phyloP scores from a whole-genome alignment of 2,329 filamentous ascomycete species.

The Pseudopyricularia javanii region DNA sequence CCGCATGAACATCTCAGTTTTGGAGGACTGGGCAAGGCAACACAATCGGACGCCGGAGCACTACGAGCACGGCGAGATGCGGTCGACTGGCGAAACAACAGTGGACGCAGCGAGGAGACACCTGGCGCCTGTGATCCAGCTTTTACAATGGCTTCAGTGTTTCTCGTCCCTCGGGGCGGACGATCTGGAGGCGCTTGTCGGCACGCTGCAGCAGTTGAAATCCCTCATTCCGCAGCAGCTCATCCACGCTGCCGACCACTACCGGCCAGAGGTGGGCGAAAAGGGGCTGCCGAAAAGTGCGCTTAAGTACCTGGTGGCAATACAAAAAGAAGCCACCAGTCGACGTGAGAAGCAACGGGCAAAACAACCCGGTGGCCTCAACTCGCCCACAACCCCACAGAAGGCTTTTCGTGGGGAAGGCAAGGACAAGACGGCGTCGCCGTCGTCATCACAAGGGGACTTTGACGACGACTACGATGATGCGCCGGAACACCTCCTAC shows the following conservation, averaged over 20 bases:
- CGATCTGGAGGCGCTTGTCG: constrained; percentile 77
- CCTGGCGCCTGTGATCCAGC: constrained; percentile 79
- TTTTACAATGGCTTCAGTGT: constrained; percentile 95
- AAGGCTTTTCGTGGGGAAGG: constrained; percentile 19
- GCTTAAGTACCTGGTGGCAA: constrained; percentile 69
- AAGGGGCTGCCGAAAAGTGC: constrained; percentile 82
- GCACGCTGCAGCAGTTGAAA: constrained; percentile 80
- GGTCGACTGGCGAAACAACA: constrained; percentile 73
- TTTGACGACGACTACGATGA: constrained; percentile 53
- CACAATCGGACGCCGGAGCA: constrained; percentile 95
- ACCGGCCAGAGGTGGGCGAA: constrained; percentile 89
- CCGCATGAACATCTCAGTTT: constrained; percentile 89
- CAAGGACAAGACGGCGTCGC: constrained; percentile 6
- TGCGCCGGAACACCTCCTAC: constrained; percentile 60
- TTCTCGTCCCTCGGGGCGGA: constrained; percentile 83
- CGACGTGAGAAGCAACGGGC: constrained; percentile 40
- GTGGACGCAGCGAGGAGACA: constrained; percentile 75
- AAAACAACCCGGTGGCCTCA: constrained; percentile 19
- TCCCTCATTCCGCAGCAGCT: constrained; percentile 77
- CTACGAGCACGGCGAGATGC: constrained; percentile 84
- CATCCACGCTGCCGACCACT: constrained; percentile 83
- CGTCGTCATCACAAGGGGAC: not conserved
- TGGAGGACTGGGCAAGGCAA: constrained; percentile 89
- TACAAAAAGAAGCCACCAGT: constrained; percentile 62
- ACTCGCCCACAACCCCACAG: constrained; percentile 26